Percentiles rank a stretch among this genome's conserved stretches.
Evolutionary conservation across 2,329 filamentous ascomycete species (phyloP).

Genomic region (Colletotrichum noveboracense): DNA sequence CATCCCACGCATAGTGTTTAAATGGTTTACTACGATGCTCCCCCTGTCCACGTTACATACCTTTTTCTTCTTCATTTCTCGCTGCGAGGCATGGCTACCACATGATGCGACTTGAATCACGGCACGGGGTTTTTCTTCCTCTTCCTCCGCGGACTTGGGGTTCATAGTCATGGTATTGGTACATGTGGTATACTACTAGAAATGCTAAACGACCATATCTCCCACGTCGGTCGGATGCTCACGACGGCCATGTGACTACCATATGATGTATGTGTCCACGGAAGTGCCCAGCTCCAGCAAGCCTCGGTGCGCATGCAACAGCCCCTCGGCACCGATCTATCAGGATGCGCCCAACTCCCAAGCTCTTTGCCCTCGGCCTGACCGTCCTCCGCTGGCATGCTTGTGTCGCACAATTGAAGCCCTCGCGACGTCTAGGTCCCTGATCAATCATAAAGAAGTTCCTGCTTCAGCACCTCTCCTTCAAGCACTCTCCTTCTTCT

Average conservation of each 20-base stretch:
- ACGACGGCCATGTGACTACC: not conserved
- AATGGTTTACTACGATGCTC: not conserved
- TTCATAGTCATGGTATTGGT: not conserved
- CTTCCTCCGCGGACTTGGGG: not conserved
- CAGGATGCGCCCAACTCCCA: not conserved
- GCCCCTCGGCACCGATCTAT: not conserved
- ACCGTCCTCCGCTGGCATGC: not conserved
- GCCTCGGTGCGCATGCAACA: not conserved
- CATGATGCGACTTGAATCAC: not conserved
- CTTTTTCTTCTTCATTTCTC: not conserved
- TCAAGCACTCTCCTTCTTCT: slow-evolving; percentile 37
- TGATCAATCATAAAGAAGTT: not conserved
- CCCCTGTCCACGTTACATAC: not conserved
- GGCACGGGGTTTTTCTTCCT: not conserved
- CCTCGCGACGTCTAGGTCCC: not conserved
- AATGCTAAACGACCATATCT: not conserved
- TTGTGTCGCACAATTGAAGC: not conserved
- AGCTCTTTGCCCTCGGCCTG: not conserved
- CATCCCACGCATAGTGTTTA: slow-evolving; percentile 19
- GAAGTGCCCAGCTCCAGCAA: not conserved
- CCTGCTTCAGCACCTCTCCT: not conserved
- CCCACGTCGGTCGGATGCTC: not conserved
- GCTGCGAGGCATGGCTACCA: not conserved
- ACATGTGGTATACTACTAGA: slow-evolving; percentile 15
- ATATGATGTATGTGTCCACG: not conserved